These are phyloP conservation scores for Amphicarpaea edgeworthii DNA, from an alignment of 306 rosid genomes.

Conservation along the genomic window DNA sequence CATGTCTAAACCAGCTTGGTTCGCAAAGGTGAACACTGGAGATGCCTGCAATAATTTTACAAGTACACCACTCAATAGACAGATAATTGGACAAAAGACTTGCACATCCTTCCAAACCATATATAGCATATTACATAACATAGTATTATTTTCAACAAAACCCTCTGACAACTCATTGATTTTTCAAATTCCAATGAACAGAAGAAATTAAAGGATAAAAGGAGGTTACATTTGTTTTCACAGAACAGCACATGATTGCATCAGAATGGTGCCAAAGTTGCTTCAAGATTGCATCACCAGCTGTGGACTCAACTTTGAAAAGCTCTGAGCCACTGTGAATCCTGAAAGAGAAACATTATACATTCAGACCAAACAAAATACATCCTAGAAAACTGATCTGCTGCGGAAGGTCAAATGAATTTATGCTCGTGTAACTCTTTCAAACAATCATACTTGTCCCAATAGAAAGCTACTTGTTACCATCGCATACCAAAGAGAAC, in stretches of 20 bases:
- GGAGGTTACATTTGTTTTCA: constrained; percentile 72
- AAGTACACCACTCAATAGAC: neutral
- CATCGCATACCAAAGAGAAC: no score
- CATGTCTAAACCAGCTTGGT: constrained; percentile 98
- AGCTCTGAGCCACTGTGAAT: constrained; percentile 80
- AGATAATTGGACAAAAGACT: neutral
- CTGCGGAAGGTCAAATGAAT: neutral
- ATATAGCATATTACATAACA: neutral
- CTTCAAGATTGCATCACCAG: constrained; percentile 84
- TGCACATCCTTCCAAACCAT: neutral
- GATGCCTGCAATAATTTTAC: constrained; percentile 68
- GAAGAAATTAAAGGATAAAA: neutral
- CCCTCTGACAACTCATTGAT: neutral
- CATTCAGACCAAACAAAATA: neutral
- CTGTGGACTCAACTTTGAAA: constrained; percentile 58
- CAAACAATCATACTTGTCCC: neutral
- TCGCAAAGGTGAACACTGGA: constrained; percentile 91
- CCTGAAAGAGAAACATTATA: constrained; percentile 52
- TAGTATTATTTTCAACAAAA: neutral
- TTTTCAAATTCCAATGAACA: neutral
- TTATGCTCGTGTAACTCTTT: neutral
- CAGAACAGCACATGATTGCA: constrained; percentile 94
- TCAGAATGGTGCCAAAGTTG: constrained; percentile 94
- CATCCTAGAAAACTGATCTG: neutral
- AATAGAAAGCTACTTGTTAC: no score